Evolutionary conservation across 139 green algal species (phyloP).

Genomic region (Chlamydomonas incerta): DNA sequence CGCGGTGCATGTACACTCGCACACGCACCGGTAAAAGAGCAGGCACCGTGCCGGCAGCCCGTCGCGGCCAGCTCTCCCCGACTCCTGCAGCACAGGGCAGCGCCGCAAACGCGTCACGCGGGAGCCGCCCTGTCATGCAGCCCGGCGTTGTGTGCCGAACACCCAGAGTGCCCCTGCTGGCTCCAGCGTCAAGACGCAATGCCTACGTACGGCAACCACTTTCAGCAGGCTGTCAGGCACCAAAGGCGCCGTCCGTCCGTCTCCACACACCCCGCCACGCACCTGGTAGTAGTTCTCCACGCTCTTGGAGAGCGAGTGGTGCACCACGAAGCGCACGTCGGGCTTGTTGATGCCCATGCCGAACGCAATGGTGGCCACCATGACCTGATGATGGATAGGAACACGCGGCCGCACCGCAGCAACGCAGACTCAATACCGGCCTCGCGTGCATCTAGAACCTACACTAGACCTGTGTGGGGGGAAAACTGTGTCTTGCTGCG

Average conservation of each 20-base stretch:
- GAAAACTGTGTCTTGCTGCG: too few species aligned
- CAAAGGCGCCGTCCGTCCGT: too few species aligned
- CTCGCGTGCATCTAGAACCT: too few species aligned
- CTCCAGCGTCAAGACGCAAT: too few species aligned
- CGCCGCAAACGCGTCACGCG: too few species aligned
- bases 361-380: conserved; percentile 91
- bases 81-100: conserved; percentile 54
- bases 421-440: too few species aligned
- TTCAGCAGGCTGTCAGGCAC: too few species aligned
- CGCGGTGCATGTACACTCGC: too few species aligned
- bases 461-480: too few species aligned
- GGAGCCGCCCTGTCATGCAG: background rate
- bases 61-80: conserved; percentile 70
- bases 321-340: conserved; percentile 87
- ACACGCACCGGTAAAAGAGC: conserved; percentile 65
- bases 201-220: too few species aligned
- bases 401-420: background rate
- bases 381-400: conserved; percentile 43
- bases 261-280: background rate
- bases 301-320: conserved; percentile 72
- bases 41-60: conserved; percentile 71
- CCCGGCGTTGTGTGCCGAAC: too few species aligned
- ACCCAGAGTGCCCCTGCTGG: too few species aligned
- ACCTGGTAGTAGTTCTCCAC: conserved; percentile 86
- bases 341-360: conserved; percentile 90